Conservation (phyloP, 345 rosid genomes). For the Viola odorata region DNA sequence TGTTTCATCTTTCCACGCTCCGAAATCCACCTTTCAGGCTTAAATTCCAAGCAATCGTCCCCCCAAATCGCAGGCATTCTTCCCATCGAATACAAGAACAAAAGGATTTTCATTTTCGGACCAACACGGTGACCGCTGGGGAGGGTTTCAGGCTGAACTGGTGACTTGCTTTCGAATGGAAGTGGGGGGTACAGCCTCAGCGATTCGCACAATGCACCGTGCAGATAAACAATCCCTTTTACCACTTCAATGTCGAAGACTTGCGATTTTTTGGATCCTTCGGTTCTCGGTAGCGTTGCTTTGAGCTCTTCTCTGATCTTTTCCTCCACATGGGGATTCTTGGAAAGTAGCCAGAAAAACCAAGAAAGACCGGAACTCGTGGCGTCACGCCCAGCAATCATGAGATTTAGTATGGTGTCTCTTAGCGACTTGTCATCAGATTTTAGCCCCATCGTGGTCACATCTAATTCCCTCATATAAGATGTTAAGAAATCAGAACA, state of each 20-base stretch:
- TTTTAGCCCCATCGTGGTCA: neutral
- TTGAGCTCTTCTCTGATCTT: conserved; percentile 28
- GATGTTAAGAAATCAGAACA: conserved; percentile 1
- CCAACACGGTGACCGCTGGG: conserved; percentile 18
- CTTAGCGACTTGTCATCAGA: conserved; percentile 3
- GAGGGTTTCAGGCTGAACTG: conserved; percentile 5
- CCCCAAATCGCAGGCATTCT: conserved; percentile 25
- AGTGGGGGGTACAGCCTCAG: conserved; percentile 25
- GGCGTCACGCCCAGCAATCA: conserved; percentile 29
- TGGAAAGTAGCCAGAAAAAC: conserved; percentile 36
- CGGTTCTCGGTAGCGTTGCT: neutral
- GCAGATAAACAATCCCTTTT: conserved; percentile 32
- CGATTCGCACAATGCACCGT: conserved; percentile 28
- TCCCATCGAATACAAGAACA: conserved; percentile 9
- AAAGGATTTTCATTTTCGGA: conserved; percentile 2
- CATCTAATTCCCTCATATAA: conserved; percentile 6
- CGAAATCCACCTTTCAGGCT: conserved; percentile 8
- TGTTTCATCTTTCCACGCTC: neutral
- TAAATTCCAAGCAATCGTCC: conserved; percentile 18
- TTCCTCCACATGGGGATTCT: conserved; percentile 12
- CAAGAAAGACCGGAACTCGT: conserved; percentile 30
- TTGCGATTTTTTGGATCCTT: neutral
- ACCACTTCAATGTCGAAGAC: neutral
- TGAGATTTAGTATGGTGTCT: conserved; percentile 23
- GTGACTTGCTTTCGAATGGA: conserved; percentile 6